Evolutionary conservation across 345 rosid species (phyloP).

Genomic region (Angophora floribunda): DNA sequence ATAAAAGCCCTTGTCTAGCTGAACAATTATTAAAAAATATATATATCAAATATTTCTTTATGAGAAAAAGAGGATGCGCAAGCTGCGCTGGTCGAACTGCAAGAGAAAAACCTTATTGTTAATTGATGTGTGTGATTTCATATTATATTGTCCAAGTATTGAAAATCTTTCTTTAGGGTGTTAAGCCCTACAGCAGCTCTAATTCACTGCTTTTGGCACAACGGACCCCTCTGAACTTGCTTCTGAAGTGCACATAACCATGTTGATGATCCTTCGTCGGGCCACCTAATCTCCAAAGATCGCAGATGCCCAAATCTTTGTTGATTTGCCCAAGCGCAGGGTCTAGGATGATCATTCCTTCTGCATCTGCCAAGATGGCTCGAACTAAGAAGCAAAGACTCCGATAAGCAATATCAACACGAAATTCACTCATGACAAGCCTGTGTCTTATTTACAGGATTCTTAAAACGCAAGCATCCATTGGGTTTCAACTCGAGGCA

Average conservation of each 20-base stretch:
- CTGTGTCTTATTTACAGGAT: neutral
- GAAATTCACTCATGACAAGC: neutral
- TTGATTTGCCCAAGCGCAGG: neutral
- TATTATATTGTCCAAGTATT: neutral
- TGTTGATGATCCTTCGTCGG: neutral
- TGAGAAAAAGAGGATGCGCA: neutral
- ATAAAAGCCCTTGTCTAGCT: neutral
- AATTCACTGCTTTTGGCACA: neutral
- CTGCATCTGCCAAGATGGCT: neutral
- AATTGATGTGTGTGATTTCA: neutral
- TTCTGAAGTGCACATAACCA: neutral
- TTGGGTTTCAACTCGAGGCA: neutral
- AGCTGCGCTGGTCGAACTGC: neutral
- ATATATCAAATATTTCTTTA: neutral
- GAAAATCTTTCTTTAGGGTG: neutral
- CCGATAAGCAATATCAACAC: neutral
- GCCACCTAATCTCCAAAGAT: neutral
- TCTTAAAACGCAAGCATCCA: neutral
- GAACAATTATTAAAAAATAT: neutral
- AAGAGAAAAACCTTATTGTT: neutral
- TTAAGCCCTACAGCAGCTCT: neutral
- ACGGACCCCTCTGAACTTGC: neutral
- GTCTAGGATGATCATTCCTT: neutral
- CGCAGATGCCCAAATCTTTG: neutral
- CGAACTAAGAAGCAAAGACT: neutral